Evolutionary conservation across 2,329 filamentous ascomycete species (phyloP), one percentile per base, ranked within the genome.

Genomic region (Fonsecaea pugnacius): DNA sequence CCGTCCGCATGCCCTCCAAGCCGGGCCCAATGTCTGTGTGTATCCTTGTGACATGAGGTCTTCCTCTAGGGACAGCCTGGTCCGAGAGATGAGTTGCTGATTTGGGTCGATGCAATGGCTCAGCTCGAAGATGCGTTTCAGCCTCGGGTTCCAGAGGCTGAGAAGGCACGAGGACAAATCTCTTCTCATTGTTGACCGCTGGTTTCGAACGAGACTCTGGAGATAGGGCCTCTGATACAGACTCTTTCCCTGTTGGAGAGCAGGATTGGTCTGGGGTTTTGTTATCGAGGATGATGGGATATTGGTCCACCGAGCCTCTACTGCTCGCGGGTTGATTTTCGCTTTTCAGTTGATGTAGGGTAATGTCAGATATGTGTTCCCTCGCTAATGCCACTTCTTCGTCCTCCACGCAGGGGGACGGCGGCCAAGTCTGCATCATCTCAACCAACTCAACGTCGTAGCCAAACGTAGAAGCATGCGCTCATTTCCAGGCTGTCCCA

Each of bases 321-420:
- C 68, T 72, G 54, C 62, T 66, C n/a, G 71, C 67, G 18, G 66
- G 67, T 46, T 73, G 70, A n/a, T 71, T 59, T 24, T 70, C 70
- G 21, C 63, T 69, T 61, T 69, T 70, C n/a, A 61, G 16, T 24
- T 63, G 57, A 40, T 55, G 30, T 54, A 62, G 70, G 59, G 73
- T 71, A 33, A 72, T 66, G 55, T 75, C 75, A 32, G 74, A 63
- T 12, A 78, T 58, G 68, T 65, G 63, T 62, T 82, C 79, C 66
- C 75, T 76, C 18, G 77, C 74, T 30, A 81, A 73, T 33, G 79
- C 76, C 36, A 73, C 71, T n/a, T 70, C 66, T 68, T 80, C 79
- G 63, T 81, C 79, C 67, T 82, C 80, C 59, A 80, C 80, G 57
- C 69, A 76, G 30, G 80, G 79, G 60, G 74, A 74, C 21, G 79